Evolutionary conservation across 1,139 yeast genomes (phyloP), one percentile per base, ranked within the genome.

Genomic region (Taphrina communis): DNA sequence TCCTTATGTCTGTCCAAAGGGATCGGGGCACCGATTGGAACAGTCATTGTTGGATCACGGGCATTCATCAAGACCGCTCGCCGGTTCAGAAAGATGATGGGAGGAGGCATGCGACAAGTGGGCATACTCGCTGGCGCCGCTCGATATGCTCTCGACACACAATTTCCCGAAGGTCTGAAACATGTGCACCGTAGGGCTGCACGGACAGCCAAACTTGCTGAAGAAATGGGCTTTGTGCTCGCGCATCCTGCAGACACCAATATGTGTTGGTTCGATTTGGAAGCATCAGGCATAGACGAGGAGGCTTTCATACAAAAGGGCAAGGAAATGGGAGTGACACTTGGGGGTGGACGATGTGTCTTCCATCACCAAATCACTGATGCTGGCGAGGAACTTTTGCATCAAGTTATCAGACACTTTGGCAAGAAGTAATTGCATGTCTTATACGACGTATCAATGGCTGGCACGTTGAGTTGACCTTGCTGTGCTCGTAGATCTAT

Each of bases 11-110:
- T 93, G 72, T 90, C 97, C 68, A 93, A 93, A 80, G 89, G 96
- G 3, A 82, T 93, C 75, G 97, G 97, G 72, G 97, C 98, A 0
- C 98, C 98, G 70, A 86, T 92, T 75, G 98, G 98, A 5, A 89
- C 97, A 21, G 86, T 93, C 3, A 82, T 93, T 65, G 97, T 92
- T 70, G 95, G 96, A 63, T 81, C 83, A 66, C 74, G 78, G 21
- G 81, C 81, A 69, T 83, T 88, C 73, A 88, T 92, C 73, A 81
- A 82, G 74, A 88, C 86, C 76, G 93, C 96, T 58, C 88, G 87
- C 76, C 96, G 93, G 81, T 89, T 92, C 81, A 88, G 90, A 75
- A 93, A 93, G 78, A 97, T 93, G 80, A 87, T 87, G 75, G 98
- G 98, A 75, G 98, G 98, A 74, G 97, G 97, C 72, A 86, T 93